A percentile compares a stretch with the other conserved stretches of the same genome.
These are phyloP conservation scores for Suhomyces ambrosiae DNA, from an alignment of 1,139 yeast species.

Conservation along the genomic window DNA sequence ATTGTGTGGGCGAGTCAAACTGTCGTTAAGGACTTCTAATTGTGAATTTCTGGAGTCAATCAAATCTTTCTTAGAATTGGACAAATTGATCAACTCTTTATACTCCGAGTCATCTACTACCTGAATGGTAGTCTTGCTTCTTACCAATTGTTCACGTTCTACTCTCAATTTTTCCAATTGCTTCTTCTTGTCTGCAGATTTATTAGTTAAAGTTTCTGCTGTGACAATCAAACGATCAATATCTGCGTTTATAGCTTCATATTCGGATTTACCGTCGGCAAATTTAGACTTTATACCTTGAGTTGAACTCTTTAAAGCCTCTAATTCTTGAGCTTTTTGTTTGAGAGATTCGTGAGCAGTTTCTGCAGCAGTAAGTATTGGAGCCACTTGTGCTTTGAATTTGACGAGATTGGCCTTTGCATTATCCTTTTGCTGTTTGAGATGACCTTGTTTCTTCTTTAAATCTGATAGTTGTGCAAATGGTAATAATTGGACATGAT, in stretches of 20 bases:
- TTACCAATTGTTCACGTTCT: conserved; percentile 19
- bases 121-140: conserved; percentile 17
- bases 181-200: conserved; percentile 25
- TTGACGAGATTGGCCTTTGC: conserved; percentile 35
- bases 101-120: conserved; percentile 23
- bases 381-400: conserved; percentile 23
- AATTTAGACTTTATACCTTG: conserved; percentile 8
- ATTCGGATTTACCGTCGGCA: conserved; percentile 16
- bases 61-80: conserved; percentile 18
- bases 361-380: conserved; percentile 9
- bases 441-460: conserved; percentile 42
- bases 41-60: conserved; percentile 13
- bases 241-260: conserved; percentile 21
- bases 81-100: conserved; percentile 14
- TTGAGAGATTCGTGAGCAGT: conserved; percentile 12
- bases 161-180: conserved; percentile 25
- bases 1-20: conserved; percentile 12
- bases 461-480: conserved; percentile 62
- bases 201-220: conserved; percentile 20
- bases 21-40: conserved; percentile 11
- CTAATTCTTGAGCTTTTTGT: conserved; percentile 12
- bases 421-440: conserved; percentile 45
- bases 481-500: conserved; percentile 57
- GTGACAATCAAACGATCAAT: conserved; percentile 23
- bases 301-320: conserved; percentile 7